A percentile compares a stretch with the other conserved stretches of the same genome.
phyloP scores from a whole-genome alignment of 2,329 filamentous ascomycete species.

The Diaporthe sp. region DNA sequence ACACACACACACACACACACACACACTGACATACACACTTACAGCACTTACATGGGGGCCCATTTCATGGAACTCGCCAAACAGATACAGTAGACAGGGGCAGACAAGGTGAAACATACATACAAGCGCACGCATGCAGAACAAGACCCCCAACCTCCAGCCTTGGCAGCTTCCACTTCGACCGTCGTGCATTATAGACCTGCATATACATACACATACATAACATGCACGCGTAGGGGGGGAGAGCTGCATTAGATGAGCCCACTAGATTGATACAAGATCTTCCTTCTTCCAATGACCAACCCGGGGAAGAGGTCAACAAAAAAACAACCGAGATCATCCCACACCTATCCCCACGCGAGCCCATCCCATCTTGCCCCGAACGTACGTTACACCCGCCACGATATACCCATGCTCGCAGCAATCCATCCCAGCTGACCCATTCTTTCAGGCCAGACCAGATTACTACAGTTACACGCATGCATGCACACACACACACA shows the following conservation, averaged over 20 bases:
- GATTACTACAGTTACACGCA: background rate
- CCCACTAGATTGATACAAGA: background rate
- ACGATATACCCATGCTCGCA: background rate
- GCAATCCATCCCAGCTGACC: background rate
- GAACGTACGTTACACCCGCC: slow-evolving; percentile 4
- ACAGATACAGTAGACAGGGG: background rate
- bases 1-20: background rate
- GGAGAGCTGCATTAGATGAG: background rate
- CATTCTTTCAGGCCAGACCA: background rate
- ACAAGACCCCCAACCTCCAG: background rate
- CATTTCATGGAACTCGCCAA: background rate
- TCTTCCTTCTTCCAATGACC: background rate
- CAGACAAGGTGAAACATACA: slow-evolving; percentile 22
- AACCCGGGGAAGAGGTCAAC: background rate
- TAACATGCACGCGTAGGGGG: background rate
- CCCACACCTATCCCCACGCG: background rate
- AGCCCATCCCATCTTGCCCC: too few species aligned
- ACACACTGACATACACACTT: background rate
- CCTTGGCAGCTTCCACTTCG: background rate
- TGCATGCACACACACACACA: background rate
- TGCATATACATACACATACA: background rate
- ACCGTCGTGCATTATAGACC: too few species aligned
- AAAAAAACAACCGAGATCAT: background rate
- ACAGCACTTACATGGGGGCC: background rate
- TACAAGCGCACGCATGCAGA: background rate